A percentile compares a stretch with the other conserved stretches of the same genome.
Evolutionary conservation across 2,329 filamentous ascomycete genomes (phyloP).

Genomic region (Talaromyces marneffei): DNA sequence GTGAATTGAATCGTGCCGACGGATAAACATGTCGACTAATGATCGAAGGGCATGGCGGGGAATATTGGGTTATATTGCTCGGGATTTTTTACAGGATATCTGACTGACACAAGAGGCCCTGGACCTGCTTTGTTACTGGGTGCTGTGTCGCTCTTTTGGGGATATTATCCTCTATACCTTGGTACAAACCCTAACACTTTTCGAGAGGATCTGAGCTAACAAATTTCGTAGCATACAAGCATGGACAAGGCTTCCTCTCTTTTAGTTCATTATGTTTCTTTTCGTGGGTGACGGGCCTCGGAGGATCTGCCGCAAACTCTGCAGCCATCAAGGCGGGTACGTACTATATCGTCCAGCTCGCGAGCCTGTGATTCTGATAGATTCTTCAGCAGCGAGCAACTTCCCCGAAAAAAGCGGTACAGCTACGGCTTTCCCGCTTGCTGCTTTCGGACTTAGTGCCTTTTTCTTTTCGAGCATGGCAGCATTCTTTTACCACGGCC

Average conservation of each 20-base stretch:
- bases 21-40: not conserved
- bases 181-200: conserved; percentile 28
- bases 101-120: conserved; percentile 78
- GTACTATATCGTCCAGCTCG: conserved; percentile 13
- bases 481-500: conserved; percentile 70
- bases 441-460: conserved; percentile 88
- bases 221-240: conserved; percentile 58
- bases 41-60: conserved; percentile 46
- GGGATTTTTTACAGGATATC: conserved; percentile 81
- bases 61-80: conserved; percentile 85
- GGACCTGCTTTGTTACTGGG: conserved; percentile 72
- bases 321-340: conserved; percentile 71
- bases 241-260: conserved; percentile 54
- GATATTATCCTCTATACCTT: conserved; percentile 78
- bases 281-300: conserved; percentile 77
- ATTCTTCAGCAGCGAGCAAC: conserved; percentile 66
- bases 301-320: conserved; percentile 85
- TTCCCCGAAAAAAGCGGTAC: conserved; percentile 88
- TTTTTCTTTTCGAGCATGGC: conserved; percentile 90
- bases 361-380: not conserved
- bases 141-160: conserved; percentile 63
- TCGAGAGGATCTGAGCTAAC: conserved; percentile 7
- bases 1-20: not conserved
- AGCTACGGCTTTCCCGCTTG: conserved; percentile 86
- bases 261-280: conserved; percentile 67